Percentiles rank a stretch among this genome's conserved stretches.
Conservation (phyloP, 176 grass and related monocot species). For the Avena eriantha region DNA sequence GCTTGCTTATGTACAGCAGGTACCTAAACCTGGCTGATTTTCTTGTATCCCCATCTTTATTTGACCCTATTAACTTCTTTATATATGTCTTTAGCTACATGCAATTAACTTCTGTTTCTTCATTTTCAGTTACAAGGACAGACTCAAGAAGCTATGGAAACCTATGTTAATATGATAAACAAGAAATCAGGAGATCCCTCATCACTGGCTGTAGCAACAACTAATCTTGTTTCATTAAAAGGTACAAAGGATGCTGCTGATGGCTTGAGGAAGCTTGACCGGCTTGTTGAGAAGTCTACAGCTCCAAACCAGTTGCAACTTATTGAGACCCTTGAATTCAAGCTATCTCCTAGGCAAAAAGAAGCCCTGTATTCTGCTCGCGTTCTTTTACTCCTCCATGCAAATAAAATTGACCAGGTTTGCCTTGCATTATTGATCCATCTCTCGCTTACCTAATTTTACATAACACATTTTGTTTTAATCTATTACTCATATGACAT, state of each 20-base stretch:
- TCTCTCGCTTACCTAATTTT: slow-evolving; percentile 35
- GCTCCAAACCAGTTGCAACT: slow-evolving; percentile 70
- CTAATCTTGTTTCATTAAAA: slow-evolving; percentile 82
- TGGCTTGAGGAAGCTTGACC: slow-evolving; percentile 27
- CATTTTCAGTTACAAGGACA: slow-evolving; percentile 84
- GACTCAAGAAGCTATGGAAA: slow-evolving; percentile 78
- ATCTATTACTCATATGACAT: neutral
- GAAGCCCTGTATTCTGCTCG: slow-evolving; percentile 77
- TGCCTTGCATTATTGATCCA: slow-evolving; percentile 25
- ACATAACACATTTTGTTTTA: slow-evolving; percentile 10
- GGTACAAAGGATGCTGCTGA: slow-evolving; percentile 79
- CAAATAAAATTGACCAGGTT: slow-evolving; percentile 84
- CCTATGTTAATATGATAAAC: slow-evolving; percentile 68
- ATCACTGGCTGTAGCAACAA: slow-evolving; percentile 72
- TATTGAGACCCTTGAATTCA: slow-evolving; percentile 69
- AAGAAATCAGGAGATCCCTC: neutral
- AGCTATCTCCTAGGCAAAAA: slow-evolving; percentile 69
- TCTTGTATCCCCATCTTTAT: neutral
- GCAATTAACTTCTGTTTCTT: slow-evolving; percentile 18
- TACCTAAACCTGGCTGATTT: slow-evolving; percentile 33
- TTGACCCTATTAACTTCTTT: slow-evolving; percentile 16
- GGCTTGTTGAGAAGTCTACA: slow-evolving; percentile 67
- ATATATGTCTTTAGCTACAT: slow-evolving; percentile 57
- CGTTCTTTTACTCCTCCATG: slow-evolving; percentile 84
- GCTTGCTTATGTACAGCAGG: slow-evolving; percentile 88